These are phyloP conservation scores for Forsythia suspensa DNA, from an alignment of 257 asterid species.

Conservation along the genomic window DNA sequence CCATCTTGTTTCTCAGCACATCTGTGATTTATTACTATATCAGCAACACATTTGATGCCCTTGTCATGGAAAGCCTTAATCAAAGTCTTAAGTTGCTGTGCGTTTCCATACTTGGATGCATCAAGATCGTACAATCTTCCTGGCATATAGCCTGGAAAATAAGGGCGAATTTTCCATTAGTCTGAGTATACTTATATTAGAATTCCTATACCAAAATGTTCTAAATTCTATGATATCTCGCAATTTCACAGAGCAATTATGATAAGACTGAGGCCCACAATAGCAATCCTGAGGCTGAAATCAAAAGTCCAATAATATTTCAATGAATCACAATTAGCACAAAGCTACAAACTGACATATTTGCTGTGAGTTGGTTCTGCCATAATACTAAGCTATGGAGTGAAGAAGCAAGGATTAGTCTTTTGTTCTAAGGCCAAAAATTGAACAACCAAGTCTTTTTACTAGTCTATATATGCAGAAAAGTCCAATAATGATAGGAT, in stretches of 20 bases:
- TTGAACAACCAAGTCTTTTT: background rate
- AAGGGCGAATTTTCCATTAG: background rate
- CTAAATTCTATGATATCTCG: background rate
- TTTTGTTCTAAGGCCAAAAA: background rate
- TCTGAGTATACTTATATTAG: background rate
- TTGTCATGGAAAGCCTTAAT: constrained; percentile 41
- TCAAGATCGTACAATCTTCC: constrained; percentile 80
- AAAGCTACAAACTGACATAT: background rate
- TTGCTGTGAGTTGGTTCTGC: background rate
- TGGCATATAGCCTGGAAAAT: constrained; percentile 62
- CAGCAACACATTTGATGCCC: constrained; percentile 74
- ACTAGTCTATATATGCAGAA: background rate
- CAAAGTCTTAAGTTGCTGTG: constrained; percentile 45
- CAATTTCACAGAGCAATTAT: no score
- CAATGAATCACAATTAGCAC: background rate
- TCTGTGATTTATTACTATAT: constrained; percentile 84
- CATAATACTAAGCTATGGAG: background rate
- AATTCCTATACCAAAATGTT: background rate
- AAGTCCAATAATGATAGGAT: background rate
- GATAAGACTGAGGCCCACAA: background rate
- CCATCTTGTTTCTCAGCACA: constrained; percentile 60
- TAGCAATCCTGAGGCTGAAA: background rate
- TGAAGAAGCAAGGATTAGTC: background rate
- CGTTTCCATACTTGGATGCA: constrained; percentile 67
- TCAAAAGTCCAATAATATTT: no score